Conservation (phyloP, 2,329 filamentous ascomycete genomes). For the Raffaelea albimanens region DNA sequence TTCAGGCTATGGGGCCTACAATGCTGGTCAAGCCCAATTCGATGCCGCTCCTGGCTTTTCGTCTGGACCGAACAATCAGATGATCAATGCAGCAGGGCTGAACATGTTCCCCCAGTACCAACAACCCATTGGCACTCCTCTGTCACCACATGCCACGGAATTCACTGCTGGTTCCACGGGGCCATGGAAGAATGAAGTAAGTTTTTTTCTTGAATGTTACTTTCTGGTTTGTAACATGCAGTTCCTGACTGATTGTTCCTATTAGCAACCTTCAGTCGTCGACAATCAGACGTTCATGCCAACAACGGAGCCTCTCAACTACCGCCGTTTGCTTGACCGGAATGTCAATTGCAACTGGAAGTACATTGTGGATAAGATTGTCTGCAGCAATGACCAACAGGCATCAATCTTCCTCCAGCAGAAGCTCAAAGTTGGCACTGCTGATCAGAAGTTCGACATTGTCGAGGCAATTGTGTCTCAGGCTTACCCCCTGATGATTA, state of each 20-base stretch:
- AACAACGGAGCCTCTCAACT: constrained; percentile 88
- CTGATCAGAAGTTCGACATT: constrained; percentile 94
- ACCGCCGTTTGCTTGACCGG: constrained; percentile 86
- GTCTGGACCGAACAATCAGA: constrained; percentile 13
- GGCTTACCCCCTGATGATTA: constrained; percentile 93
- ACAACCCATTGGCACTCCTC: constrained; percentile 50
- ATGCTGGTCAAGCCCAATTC: constrained; percentile 20
- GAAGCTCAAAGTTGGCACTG: constrained; percentile 93
- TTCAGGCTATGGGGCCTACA: constrained; percentile 26
- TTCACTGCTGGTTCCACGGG: constrained; percentile 48
- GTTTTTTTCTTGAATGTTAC: constrained; percentile 9
- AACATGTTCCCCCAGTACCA: constrained; percentile 39
- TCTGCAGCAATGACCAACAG: constrained; percentile 98
- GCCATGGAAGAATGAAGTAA: constrained; percentile 48
- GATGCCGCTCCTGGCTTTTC: constrained; percentile 18
- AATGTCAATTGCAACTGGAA: constrained; percentile 99
- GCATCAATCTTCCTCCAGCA: constrained; percentile 98
- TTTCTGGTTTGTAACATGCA: not conserved
- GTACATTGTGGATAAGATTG: constrained; percentile 98
- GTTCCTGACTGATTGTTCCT: too few species aligned
- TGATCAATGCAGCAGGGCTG: constrained; percentile 29
- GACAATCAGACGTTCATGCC: constrained; percentile 72
- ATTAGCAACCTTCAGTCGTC: constrained; percentile 31
- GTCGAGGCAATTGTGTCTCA: constrained; percentile 93
- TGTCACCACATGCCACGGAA: constrained; percentile 66